Evolutionary conservation across 441 rosid species (phyloP).

Genomic region (Mallotus repandus): DNA sequence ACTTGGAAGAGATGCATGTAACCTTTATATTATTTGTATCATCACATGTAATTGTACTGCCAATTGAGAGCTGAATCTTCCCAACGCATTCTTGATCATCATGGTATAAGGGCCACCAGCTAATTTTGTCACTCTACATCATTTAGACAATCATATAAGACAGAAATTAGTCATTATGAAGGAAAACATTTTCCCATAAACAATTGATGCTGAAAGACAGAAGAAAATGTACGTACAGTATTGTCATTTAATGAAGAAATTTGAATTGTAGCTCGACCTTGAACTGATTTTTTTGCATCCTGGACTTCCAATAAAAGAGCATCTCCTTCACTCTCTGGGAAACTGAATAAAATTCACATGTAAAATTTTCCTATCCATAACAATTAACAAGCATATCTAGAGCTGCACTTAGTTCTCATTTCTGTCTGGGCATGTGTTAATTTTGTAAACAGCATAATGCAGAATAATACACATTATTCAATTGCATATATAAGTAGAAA

Average conservation of each 20-base stretch:
- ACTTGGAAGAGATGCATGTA: slow-evolving; percentile 23
- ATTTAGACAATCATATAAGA: slow-evolving; percentile 14
- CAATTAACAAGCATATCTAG: background rate
- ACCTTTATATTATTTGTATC: slow-evolving; percentile 85
- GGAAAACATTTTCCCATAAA: background rate
- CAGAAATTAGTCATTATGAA: background rate
- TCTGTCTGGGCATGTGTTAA: background rate
- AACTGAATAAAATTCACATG: slow-evolving; percentile 45
- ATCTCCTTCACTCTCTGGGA: slow-evolving; percentile 86
- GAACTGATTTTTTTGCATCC: slow-evolving; percentile 64
- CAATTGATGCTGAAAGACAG: slow-evolving; percentile 21
- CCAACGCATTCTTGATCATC: slow-evolving; percentile 97
- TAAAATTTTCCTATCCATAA: slow-evolving; percentile 23
- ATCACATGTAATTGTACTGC: slow-evolving; percentile 61
- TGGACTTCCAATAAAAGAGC: slow-evolving; percentile 82
- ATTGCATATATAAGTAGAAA: background rate
- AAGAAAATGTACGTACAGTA: slow-evolving; percentile 50
- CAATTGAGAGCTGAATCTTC: slow-evolving; percentile 84
- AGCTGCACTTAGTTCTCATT: background rate
- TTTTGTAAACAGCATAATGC: background rate
- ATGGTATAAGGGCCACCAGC: slow-evolving; percentile 90
- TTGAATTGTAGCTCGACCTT: slow-evolving; percentile 72
- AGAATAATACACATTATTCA: background rate
- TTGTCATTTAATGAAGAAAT: slow-evolving; percentile 69
- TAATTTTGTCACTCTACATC: slow-evolving; percentile 70